A percentile compares a stretch with the other conserved stretches of the same genome.
phyloP scores from a whole-genome alignment of 2,329 filamentous ascomycete genomes.

The Epichloe typhina region DNA sequence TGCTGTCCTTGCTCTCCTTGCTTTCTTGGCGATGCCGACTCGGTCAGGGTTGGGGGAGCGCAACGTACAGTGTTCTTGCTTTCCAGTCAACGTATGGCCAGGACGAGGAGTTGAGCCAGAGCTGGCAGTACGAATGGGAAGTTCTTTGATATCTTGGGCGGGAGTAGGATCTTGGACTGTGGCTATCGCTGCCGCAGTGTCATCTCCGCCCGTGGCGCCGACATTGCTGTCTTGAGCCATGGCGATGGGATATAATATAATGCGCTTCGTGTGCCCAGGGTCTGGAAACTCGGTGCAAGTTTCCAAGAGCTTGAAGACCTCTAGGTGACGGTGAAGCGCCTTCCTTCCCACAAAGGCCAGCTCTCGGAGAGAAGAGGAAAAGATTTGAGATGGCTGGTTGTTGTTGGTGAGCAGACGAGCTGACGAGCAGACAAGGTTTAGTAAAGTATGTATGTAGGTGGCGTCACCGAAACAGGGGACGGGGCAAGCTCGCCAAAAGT shows the following conservation, averaged over 20 bases:
- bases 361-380: not conserved
- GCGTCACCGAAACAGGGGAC: not conserved
- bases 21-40: not conserved
- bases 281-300: not conserved
- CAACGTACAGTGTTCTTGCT: conserved; percentile 86
- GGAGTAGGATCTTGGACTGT: not conserved
- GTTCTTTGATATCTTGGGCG: conserved; percentile 10
- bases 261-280: not conserved
- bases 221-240: conserved; percentile 3
- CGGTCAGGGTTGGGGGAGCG: not conserved
- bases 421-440: not conserved
- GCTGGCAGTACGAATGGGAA: conserved; percentile 19
- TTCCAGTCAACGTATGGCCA: conserved; percentile 60
- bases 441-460: not conserved
- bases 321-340: too few species aligned
- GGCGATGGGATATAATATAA: not conserved
- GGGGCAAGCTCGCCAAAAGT: not conserved
- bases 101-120: conserved; percentile 21
- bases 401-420: not conserved
- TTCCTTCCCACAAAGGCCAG: not conserved
- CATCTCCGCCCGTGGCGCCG: not conserved
- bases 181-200: not conserved
- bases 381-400: not conserved
- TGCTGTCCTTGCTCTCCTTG: not conserved
- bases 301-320: not conserved